phyloP scores from a whole-genome alignment of 2,329 filamentous ascomycete species.

The Didymella arachidicola region DNA sequence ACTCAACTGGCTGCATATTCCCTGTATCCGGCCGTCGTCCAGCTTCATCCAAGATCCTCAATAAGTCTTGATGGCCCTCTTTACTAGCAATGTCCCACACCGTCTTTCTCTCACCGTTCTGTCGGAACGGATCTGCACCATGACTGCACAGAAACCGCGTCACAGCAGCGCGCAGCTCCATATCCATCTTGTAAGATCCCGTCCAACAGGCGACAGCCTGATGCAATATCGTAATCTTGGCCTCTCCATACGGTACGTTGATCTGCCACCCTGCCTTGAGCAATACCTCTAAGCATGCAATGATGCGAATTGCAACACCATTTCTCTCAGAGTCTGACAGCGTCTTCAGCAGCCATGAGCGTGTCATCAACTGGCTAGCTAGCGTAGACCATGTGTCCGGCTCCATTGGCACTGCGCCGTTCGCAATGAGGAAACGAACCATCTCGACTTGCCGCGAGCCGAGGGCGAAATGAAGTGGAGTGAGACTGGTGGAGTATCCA shows the following conservation, averaged over 20 bases:
- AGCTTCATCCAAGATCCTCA: neutral
- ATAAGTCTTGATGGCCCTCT: neutral
- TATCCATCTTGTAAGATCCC: neutral
- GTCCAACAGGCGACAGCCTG: constrained; percentile 2
- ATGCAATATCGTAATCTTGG: neutral
- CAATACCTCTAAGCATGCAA: neutral
- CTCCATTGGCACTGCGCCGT: neutral
- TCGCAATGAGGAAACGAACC: neutral
- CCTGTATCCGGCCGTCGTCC: neutral
- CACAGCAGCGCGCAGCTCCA: neutral
- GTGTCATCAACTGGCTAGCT: neutral
- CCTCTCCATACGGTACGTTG: neutral
- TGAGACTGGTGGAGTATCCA: neutral
- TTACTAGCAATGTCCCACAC: neutral
- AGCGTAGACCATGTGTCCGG: neutral
- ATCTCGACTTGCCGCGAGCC: neutral
- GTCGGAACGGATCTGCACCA: neutral
- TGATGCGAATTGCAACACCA: neutral
- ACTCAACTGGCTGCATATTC: neutral
- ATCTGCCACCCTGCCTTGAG: neutral
- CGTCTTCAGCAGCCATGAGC: neutral
- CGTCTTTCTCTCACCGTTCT: neutral
- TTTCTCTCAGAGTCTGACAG: neutral
- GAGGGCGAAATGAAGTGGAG: neutral
- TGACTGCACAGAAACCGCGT: neutral